Percentiles rank a stretch among this genome's conserved stretches.
These are phyloP conservation scores for Globisporangium nunn DNA, from an alignment of 352 stramenopile species.

Conservation along the genomic window DNA sequence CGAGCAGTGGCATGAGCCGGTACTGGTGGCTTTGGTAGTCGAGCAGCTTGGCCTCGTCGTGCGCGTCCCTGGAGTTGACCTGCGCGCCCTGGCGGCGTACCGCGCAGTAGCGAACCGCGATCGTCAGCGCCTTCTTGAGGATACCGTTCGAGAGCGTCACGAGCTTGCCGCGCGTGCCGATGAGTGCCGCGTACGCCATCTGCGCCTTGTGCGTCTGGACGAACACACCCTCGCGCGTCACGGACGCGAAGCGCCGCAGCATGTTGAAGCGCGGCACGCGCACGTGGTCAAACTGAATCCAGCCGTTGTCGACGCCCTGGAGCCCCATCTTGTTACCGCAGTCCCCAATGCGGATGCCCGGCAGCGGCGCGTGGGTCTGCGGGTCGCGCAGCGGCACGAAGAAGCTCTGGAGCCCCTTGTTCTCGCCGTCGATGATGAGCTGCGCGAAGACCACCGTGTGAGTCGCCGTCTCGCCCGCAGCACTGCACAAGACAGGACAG, in stretches of 20 bases:
- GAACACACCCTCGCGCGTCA: conserved; percentile 61
- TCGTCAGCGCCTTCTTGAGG: conserved; percentile 90
- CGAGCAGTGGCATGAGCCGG: conserved; percentile 89
- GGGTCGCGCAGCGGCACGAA: conserved; percentile 91
- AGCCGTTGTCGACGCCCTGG: conserved; percentile 73
- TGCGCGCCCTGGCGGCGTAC: conserved; percentile 88
- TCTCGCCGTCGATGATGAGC: conserved; percentile 69
- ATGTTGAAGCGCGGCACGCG: conserved; percentile 73
- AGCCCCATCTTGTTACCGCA: conserved; percentile 67
- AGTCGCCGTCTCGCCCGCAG: conserved; percentile 89
- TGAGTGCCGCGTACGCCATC: conserved; percentile 67
- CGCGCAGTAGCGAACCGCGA: conserved; percentile 92
- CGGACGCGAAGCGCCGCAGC: conserved; percentile 59
- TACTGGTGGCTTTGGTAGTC: conserved; percentile 96
- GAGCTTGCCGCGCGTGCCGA: conserved; percentile 71
- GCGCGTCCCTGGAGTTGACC: conserved; percentile 29
- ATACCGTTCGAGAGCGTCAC: conserved; percentile 64
- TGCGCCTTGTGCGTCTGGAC: conserved; percentile 53
- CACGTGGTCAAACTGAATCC: conserved; percentile 69
- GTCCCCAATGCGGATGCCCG: conserved; percentile 56
- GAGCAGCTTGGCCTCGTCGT: conserved; percentile 86
- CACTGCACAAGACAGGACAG: conserved; percentile 17
- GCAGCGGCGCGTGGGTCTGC: conserved; percentile 47
- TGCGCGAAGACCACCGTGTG: conserved; percentile 93
- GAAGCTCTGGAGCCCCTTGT: conserved; percentile 94